Conservation (phyloP, 495 filamentous ascomycete species). For the Staphylotrichum longicolle region DNA sequence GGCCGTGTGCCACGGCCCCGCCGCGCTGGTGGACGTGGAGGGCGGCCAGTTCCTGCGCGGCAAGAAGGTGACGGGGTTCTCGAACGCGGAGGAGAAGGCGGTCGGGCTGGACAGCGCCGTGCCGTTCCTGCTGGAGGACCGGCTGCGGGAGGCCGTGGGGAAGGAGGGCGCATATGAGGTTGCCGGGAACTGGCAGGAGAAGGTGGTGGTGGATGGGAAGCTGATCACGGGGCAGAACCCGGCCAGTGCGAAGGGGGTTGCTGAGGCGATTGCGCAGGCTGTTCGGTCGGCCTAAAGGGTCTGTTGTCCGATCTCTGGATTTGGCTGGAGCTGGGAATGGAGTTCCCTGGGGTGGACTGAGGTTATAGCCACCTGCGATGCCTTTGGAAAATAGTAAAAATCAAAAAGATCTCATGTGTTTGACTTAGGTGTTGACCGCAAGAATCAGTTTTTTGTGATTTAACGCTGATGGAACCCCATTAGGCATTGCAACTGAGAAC, state of each 20-base stretch:
- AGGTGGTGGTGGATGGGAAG: conserved; percentile 60
- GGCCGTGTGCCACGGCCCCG: conserved; percentile 69
- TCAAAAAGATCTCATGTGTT: too few species aligned
- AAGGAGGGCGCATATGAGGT: conserved; percentile 56
- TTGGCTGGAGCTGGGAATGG: too few species aligned
- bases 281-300: conserved; percentile 10
- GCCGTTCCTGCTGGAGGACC: conserved; percentile 65
- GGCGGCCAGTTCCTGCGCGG: conserved; percentile 55
- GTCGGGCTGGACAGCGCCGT: conserved; percentile 47
- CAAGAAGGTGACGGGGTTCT: conserved; percentile 64
- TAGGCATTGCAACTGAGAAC: too few species aligned
- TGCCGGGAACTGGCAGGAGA: conserved; percentile 58
- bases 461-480: too few species aligned
- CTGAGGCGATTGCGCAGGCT: conserved; percentile 47
- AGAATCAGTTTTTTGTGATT: too few species aligned
- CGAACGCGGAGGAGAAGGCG: conserved; percentile 63
- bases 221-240: conserved; percentile 79
- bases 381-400: too few species aligned
- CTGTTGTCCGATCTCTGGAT: too few species aligned
- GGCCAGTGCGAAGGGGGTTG: conserved; percentile 58
- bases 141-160: conserved; percentile 52
- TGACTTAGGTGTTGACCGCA: too few species aligned
- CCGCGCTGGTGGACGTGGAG: conserved; percentile 58
- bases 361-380: too few species aligned
- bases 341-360: too few species aligned